Evolutionary conservation across 164 flowering plant species (phyloP), one percentile per base, ranked within the genome.

Genomic region (Akebia trifoliata): DNA sequence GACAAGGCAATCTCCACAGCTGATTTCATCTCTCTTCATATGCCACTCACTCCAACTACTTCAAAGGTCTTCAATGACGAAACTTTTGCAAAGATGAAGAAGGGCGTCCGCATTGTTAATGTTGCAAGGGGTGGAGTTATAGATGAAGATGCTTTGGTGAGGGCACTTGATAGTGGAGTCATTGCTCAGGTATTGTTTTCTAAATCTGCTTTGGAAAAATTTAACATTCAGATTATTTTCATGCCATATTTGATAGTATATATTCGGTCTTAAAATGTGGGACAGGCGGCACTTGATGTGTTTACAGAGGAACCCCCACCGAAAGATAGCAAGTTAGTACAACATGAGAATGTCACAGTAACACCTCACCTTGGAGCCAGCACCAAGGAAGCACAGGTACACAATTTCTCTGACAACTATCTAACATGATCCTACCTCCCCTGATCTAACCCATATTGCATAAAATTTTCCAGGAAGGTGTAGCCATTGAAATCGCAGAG

Each of bases 331-430:
- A 83, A 66, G 54, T 65, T 89, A 58, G 80, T 86, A 64, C 87
- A 77, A 45, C 94, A 83, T 60, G 89, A 79, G 48, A 84, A 81
- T 62, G 89, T 88, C 30, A 84, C 76, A 25, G 90, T 68, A 17
- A 88, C 97, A 29, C 97, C 97, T 55, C 97, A 89, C 71, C 94
- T 89, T 64, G 97, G 94, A 57, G 97, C 94, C 0, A 89, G 94
- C 76, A 89, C 97, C n/a, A 76, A 64, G 62, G 97, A 89, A 71
- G 97, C 97, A 40, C 97, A 88, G 85, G 95, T 83, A 39, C 37
- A 66, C 31, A 31, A 54, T 46, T n/a, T 17, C 6, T 12, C 9
- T 28, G n/a, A n/a, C n/a, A n/a, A 4, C 52, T 21, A 8, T 30
- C n/a, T 44, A 17, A 25, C 11, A 3, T 3, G 21, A 28, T 11